These are phyloP conservation scores for Cylindrodendrum hubeiense DNA, from an alignment of 2,329 filamentous ascomycete genomes.

Conservation along the genomic window DNA sequence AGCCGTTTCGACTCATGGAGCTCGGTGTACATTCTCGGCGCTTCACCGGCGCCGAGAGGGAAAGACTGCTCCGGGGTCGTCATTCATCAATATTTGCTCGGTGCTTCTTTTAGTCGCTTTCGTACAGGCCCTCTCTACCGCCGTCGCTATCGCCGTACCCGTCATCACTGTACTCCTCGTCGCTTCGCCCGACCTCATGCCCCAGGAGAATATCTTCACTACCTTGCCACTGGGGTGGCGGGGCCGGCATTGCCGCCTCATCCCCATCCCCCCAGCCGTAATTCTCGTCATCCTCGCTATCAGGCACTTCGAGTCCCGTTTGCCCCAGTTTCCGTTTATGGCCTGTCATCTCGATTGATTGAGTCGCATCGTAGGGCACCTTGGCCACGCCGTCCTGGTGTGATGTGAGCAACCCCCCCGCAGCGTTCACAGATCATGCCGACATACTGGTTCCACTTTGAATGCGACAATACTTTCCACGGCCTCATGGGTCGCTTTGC, in stretches of 20 bases:
- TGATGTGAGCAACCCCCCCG: slow-evolving; percentile 39
- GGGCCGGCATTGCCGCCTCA: slow-evolving; percentile 69
- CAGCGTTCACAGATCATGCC: slow-evolving; percentile 26
- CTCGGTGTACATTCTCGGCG: slow-evolving; percentile 44
- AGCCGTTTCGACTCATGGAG: slow-evolving; percentile 31
- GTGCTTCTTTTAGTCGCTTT: slow-evolving; percentile 36
- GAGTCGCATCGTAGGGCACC: slow-evolving; percentile 56
- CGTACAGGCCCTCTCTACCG: slow-evolving; percentile 33
- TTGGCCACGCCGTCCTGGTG: slow-evolving; percentile 58
- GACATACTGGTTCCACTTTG: slow-evolving; percentile 58
- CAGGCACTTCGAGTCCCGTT: slow-evolving; percentile 69
- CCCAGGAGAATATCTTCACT: slow-evolving; percentile 73
- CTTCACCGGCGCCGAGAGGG: slow-evolving; percentile 47
- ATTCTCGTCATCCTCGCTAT: slow-evolving; percentile 76
- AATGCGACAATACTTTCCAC: slow-evolving; percentile 63
- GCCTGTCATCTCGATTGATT: slow-evolving; percentile 49
- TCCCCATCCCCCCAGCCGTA: slow-evolving; percentile 80
- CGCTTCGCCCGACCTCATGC: slow-evolving; percentile 57
- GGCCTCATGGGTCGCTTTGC: slow-evolving; percentile 56
- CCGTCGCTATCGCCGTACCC: slow-evolving; percentile 31
- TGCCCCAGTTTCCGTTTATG: slow-evolving; percentile 75
- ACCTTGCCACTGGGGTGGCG: slow-evolving; percentile 76
- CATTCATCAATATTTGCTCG: slow-evolving; percentile 32
- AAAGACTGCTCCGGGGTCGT: slow-evolving; percentile 30
- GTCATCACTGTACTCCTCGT: slow-evolving; percentile 45